A percentile compares a stretch with the other conserved stretches of the same genome.
Evolutionary conservation across 2,329 filamentous ascomycete species (phyloP).

Genomic region (Nemania sp.): DNA sequence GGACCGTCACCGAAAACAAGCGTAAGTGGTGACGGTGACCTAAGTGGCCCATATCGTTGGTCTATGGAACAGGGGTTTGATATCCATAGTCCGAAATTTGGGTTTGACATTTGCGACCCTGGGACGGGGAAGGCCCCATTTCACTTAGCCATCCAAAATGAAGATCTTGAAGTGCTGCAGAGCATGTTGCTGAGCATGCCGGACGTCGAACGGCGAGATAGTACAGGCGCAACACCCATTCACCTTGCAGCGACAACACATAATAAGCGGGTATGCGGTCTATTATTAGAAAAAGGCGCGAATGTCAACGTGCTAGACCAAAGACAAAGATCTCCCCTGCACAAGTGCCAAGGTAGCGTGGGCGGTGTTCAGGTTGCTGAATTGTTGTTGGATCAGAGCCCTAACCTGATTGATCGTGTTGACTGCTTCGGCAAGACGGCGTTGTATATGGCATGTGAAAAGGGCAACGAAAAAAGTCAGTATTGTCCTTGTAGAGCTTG

Average conservation of each 20-base stretch:
- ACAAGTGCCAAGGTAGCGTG: conserved; percentile 37
- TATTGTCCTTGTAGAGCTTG: background rate
- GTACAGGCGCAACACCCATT: conserved; percentile 33
- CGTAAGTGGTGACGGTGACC: too few species aligned
- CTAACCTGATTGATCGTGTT: conserved; percentile 25
- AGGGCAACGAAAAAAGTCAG: conserved; percentile 34
- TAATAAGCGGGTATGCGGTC: too few species aligned
- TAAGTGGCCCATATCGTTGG: too few species aligned
- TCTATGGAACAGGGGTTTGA: too few species aligned
- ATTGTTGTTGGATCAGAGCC: conserved; percentile 30
- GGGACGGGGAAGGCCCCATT: too few species aligned
- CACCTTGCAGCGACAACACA: conserved; percentile 39
- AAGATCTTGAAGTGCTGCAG: too few species aligned
- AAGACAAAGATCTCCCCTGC: conserved; percentile 32
- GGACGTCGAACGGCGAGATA: conserved; percentile 31
- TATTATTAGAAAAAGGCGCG: conserved; percentile 35
- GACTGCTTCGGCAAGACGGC: conserved; percentile 37
- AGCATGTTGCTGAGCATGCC: too few species aligned
- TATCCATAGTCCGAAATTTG: too few species aligned
- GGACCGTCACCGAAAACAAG: too few species aligned
- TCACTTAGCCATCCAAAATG: too few species aligned
- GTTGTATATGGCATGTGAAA: conserved; percentile 37
- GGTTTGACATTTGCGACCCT: too few species aligned
- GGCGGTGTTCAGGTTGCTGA: conserved; percentile 34
- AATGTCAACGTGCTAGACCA: conserved; percentile 34